Evolutionary conservation across 2,329 filamentous ascomycete genomes (phyloP).

Genomic region (Cercospora sojina): DNA sequence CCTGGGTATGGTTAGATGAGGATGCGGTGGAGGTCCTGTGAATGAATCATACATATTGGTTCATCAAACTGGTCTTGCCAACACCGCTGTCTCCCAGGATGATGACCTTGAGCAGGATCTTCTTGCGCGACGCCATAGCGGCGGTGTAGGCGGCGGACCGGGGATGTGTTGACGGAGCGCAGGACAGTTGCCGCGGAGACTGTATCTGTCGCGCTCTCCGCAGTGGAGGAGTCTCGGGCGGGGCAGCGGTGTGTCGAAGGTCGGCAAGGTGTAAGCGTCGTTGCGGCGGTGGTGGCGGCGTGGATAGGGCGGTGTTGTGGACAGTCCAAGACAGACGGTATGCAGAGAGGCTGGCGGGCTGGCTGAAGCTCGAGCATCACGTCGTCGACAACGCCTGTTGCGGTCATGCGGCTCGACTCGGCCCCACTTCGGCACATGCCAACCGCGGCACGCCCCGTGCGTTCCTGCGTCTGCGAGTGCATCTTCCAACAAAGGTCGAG

Average conservation of each 20-base stretch:
- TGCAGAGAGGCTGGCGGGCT: background rate
- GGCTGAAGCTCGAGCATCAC: background rate
- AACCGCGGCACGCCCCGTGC: background rate
- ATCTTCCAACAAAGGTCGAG: background rate
- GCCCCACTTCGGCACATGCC: background rate
- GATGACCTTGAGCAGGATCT: slow-evolving; percentile 61
- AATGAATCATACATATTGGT: slow-evolving; percentile 86
- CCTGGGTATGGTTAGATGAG: slow-evolving; percentile 53
- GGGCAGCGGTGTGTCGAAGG: background rate
- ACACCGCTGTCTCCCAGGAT: slow-evolving; percentile 98
- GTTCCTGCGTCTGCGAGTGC: background rate
- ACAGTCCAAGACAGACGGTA: background rate
- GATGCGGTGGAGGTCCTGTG: background rate
- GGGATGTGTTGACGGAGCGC: background rate
- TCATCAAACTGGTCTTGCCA: slow-evolving; percentile 99
- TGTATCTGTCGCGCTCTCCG: background rate
- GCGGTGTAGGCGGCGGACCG: background rate
- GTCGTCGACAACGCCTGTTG: background rate
- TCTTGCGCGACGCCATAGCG: slow-evolving; percentile 41
- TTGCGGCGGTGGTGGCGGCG: background rate
- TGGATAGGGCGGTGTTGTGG: background rate
- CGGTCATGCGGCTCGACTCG: slow-evolving; percentile 4
- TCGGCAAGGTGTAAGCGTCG: background rate
- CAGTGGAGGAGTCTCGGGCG: background rate
- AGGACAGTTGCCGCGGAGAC: background rate